Evolutionary conservation across 768 basidiomycete species (phyloP), one percentile per base, ranked within the genome.

Genomic region (Rhizopogon vinicolor): DNA sequence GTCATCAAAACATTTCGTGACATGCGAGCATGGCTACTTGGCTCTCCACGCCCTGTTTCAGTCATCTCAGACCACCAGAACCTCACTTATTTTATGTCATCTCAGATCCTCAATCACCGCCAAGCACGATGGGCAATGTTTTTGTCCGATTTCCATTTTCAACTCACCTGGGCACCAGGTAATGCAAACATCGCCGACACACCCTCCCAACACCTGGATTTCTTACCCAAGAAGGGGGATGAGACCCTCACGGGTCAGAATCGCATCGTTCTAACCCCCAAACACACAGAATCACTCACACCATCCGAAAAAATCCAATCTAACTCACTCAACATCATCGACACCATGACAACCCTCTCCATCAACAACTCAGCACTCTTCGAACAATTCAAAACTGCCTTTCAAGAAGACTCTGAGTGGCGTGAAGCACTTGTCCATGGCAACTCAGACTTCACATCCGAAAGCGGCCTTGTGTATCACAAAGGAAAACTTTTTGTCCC

Each of bases 41-140:
- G 68, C 5, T 33, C 60, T 0, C 12, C 22, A 0, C 2, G 31
- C 1, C 61, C 65, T 0, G 55, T 73, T 18, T 45, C 56, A 1
- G 62, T 60, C 1, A 35, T 67, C 10, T 58, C 67, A 0, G 67
- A 73, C 52, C 70, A 73, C 56, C 58, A 62, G 28, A 69, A 71
- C 54, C 65, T 73, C 1, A 56, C 63, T 44, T 72, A 68, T 51
- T 73, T 71, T 58, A 55, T 49, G 37, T 60, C 59, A 1, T 44
- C 68, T 1, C 60, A 64, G 31, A 55, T 63, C 5, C 62, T 76
- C 5, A 74, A 57, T 44, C 62, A 64, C 0, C 61, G 68, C 29
- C 76, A 75, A 62, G 74, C 70, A 1, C 63, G 70, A 5, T 77
- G 75, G 75, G 48, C 62, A 0, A 55, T 64, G 43, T 51, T 44